phyloP scores from a whole-genome alignment of 2,329 filamentous ascomycete genomes.

The Paraphaeosphaeria sporulosa region DNA sequence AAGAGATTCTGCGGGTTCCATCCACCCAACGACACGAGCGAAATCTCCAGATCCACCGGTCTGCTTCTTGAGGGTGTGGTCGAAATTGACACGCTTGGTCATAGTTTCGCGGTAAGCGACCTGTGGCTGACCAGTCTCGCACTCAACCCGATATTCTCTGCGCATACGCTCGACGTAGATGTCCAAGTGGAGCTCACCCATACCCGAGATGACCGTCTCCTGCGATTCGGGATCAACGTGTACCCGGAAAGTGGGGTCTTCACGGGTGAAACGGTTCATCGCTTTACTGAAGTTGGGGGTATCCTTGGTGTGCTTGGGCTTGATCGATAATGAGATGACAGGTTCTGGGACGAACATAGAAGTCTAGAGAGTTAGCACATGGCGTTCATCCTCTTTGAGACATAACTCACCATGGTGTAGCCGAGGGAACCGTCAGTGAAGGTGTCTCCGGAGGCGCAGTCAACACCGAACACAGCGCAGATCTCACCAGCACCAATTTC shows the following conservation, averaged over 20 bases:
- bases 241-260: constrained; percentile 97
- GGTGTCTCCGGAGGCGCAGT: constrained; percentile 96
- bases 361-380: constrained; percentile 53
- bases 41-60: constrained; percentile 95
- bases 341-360: constrained; percentile 98
- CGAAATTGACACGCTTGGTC: constrained; percentile 79
- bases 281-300: constrained; percentile 96
- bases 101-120: constrained; percentile 98
- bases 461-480: constrained; percentile 96
- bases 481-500: constrained; percentile 97
- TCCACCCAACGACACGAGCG: constrained; percentile 87
- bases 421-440: constrained; percentile 93
- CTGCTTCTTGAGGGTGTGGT: constrained; percentile 94
- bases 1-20: constrained; percentile 81
- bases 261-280: constrained; percentile 97
- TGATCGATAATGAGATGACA: constrained; percentile 97
- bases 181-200: constrained; percentile 96
- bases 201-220: constrained; percentile 97
- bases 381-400: constrained; percentile 7
- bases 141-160: constrained; percentile 96
- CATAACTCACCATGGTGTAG: constrained; percentile 75
- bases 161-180: constrained; percentile 98
- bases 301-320: constrained; percentile 92
- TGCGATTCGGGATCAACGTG: constrained; percentile 90
- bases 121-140: constrained; percentile 92